phyloP scores from a whole-genome alignment of 2,329 filamentous ascomycete genomes.

The Fusarium agapanthi region DNA sequence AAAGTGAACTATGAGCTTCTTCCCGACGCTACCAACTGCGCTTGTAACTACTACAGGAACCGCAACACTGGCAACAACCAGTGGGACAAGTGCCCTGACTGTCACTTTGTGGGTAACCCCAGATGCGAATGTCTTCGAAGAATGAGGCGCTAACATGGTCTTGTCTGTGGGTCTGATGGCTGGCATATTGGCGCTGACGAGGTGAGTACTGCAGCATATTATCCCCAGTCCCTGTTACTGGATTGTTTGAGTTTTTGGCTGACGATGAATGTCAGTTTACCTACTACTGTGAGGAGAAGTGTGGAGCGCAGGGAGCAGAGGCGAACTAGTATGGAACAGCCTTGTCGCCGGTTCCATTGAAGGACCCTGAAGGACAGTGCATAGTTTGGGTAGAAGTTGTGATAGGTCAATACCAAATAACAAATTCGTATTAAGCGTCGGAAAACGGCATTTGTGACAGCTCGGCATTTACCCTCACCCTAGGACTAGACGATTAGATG shows the following conservation, averaged over 20 bases:
- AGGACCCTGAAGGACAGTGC: neutral
- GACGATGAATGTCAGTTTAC: neutral
- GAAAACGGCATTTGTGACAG: neutral
- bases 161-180: slow-evolving; percentile 8
- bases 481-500: rapidly evolving
- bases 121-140: rapidly evolving
- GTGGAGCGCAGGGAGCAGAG: slow-evolving; percentile 11
- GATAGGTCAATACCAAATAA: neutral
- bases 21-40: slow-evolving; percentile 12
- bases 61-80: slow-evolving; percentile 19
- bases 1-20: slow-evolving; percentile 20
- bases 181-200: slow-evolving; percentile 34
- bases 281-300: slow-evolving; percentile 12
- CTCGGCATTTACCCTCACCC: neutral
- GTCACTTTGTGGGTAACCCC: slow-evolving; percentile 3
- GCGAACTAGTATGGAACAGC: neutral
- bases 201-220: neutral
- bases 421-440: neutral
- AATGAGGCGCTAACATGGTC: neutral
- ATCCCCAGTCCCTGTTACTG: rapidly evolving
- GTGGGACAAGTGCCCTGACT: slow-evolving; percentile 32
- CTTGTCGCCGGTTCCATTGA: rapidly evolving
- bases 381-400: rapidly evolving
- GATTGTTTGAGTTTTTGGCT: rapidly evolving
- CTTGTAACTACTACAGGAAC: slow-evolving; percentile 10